Evolutionary conservation across 306 rosid species (phyloP).

Genomic region (Vigna radiata): DNA sequence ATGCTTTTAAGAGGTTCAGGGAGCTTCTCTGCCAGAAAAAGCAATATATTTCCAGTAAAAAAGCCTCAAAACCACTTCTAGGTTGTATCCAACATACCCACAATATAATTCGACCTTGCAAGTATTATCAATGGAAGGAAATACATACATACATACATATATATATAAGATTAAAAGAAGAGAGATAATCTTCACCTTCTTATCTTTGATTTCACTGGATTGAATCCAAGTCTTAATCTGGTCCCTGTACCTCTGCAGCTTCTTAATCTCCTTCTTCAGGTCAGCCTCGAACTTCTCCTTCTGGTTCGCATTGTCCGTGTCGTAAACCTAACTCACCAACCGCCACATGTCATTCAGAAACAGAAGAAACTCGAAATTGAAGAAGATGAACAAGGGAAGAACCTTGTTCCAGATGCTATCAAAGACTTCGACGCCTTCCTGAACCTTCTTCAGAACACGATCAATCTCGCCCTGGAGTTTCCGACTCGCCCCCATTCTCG

Average conservation of each 20-base stretch:
- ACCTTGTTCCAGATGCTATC: constrained; percentile 92
- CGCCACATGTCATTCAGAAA: constrained; percentile 5
- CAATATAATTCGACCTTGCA: background rate
- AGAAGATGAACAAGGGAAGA: background rate
- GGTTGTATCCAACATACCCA: background rate
- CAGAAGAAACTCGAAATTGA: background rate
- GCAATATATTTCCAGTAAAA: too few species aligned
- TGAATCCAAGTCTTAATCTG: constrained; percentile 94
- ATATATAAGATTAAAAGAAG: background rate
- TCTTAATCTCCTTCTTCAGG: constrained; percentile 90
- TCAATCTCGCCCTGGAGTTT: constrained; percentile 95
- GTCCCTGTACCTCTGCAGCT: constrained; percentile 87
- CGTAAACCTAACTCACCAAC: constrained; percentile 64
- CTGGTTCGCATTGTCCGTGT: constrained; percentile 90
- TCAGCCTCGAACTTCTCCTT: constrained; percentile 93
- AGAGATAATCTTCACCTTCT: constrained; percentile 75
- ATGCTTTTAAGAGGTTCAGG: background rate
- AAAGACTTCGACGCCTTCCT: constrained; percentile 88
- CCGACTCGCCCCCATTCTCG: constrained; percentile 83
- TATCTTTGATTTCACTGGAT: constrained; percentile 91
- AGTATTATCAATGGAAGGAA: background rate
- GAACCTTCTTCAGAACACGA: constrained; percentile 89
- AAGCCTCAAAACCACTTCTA: background rate
- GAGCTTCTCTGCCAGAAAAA: background rate
- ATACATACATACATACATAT: background rate